Evolutionary conservation across 805 yeast species (phyloP).

Genomic region (Monosporozyma aerobia): DNA sequence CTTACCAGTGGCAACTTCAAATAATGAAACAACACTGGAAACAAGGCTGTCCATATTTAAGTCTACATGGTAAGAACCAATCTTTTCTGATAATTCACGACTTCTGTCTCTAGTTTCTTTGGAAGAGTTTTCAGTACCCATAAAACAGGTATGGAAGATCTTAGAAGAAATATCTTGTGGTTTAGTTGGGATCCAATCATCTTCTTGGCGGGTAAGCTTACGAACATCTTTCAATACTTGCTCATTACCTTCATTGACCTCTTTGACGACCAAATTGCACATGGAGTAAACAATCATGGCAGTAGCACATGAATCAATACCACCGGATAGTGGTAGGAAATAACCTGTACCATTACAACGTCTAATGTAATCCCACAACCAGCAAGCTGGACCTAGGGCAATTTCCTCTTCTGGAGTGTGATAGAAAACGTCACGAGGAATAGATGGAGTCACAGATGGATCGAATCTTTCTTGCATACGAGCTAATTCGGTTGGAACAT

Average conservation of each 20-base stretch:
- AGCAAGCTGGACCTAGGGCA: slow-evolving; percentile 97
- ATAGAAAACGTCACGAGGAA: slow-evolving; percentile 41
- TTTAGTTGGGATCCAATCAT: slow-evolving; percentile 57
- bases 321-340: slow-evolving; percentile 91
- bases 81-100: slow-evolving; percentile 55
- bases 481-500: slow-evolving; percentile 58
- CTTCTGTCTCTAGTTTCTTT: slow-evolving; percentile 79
- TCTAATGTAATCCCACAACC: slow-evolving; percentile 97
- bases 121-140: slow-evolving; percentile 95
- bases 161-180: slow-evolving; percentile 69
- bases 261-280: slow-evolving; percentile 77
- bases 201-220: slow-evolving; percentile 48
- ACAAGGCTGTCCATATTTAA: slow-evolving; percentile 87
- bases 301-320: slow-evolving; percentile 96
- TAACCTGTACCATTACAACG: slow-evolving; percentile 86
- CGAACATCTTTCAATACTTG: slow-evolving; percentile 76
- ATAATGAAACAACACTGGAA: slow-evolving; percentile 58
- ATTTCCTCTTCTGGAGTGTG: slow-evolving; percentile 92
- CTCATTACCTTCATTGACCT: slow-evolving; percentile 55
- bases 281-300: slow-evolving; percentile 89
- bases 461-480: slow-evolving; percentile 52
- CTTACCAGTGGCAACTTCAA: slow-evolving; percentile 85
- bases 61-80: slow-evolving; percentile 87
- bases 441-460: slow-evolving; percentile 51
- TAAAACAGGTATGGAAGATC: slow-evolving; percentile 82